Base-by-base conservation (phyloP, 352 stramenopile species). In the Phytophthora parvispora region DNA sequence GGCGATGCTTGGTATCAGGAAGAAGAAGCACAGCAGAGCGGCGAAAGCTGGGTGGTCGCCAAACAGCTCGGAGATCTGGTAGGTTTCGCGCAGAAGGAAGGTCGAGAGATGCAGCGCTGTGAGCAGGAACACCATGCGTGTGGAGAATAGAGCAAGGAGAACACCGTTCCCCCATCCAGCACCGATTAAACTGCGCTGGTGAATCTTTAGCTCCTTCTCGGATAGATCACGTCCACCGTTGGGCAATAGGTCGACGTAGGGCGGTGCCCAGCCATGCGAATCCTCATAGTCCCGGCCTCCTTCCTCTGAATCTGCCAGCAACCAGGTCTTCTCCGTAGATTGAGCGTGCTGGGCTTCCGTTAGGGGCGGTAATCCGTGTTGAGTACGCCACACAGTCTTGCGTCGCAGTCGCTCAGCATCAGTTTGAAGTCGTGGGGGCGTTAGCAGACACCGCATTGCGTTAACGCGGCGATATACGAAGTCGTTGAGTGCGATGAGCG, bases 101-200 rank as follows among this genome's bases (percentile, higher is more conserved):
- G 80, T 77, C 2, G 82, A 81, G 4, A 94, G 51, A 55, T 94
- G 86, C 54, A 94, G 74, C 22, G 86, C 86, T 9, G 84, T 91
- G 28, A 94, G 74, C 18, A 94, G 53, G n/a, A 94, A 92, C 22
- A 91, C 81, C 51, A 94, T 76, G 2, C 84, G 75, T 42, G 83
- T 91, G 9, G 71, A 90, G 70, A 94, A 92, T 2, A 92, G 53
- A 15, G 84, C 83, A 8, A 94, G 63, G 12, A 83, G 31, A 1
- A 91, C 84, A 12, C 86, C 86, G 28, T 94, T 88, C 29, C 72
- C 80, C 29, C 34, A 63, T 24, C 80, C 74, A 52, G 63, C 60
- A 15, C 72, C 72, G 10, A 94, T 70, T 3, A 92, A 60, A 42
- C 60, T 67, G 24, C 69, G 60, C 51, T 94, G 86, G 2, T 64